Conservation (phyloP, 2,329 filamentous ascomycete genomes). For the Phaeosphaeria sp. region DNA sequence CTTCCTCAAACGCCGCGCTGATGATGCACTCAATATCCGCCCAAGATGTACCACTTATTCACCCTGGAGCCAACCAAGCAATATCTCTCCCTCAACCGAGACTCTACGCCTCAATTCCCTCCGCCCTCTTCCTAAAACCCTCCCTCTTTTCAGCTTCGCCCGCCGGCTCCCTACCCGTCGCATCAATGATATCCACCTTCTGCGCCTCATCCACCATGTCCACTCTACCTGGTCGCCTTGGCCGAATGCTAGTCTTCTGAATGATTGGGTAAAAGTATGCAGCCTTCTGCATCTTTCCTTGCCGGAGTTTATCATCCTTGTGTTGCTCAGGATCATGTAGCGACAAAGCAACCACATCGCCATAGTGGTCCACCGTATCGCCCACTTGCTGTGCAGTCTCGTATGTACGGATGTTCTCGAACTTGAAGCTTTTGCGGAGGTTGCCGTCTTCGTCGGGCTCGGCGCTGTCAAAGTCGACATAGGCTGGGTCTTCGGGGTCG, state of each 20-base stretch:
- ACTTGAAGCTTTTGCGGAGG: conserved; percentile 60
- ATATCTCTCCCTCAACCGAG: background rate
- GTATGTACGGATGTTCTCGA: conserved; percentile 65
- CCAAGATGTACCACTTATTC: background rate
- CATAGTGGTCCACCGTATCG: conserved; percentile 59
- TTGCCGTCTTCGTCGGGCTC: conserved; percentile 53
- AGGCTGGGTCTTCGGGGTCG: conserved; percentile 40
- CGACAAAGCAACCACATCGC: conserved; percentile 63
- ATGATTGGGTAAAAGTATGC: conserved; percentile 69
- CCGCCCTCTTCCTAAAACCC: conserved; percentile 53
- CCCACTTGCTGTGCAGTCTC: conserved; percentile 63
- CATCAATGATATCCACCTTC: conserved; percentile 60
- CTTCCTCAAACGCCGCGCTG: conserved; percentile 7
- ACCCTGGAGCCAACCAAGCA: background rate
- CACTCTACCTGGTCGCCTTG: conserved; percentile 51
- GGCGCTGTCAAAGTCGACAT: conserved; percentile 39
- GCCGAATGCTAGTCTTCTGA: conserved; percentile 60
- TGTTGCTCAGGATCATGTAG: conserved; percentile 61
- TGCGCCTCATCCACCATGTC: conserved; percentile 52
- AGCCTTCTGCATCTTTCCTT: conserved; percentile 53
- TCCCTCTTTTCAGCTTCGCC: conserved; percentile 57
- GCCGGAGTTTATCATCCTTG: conserved; percentile 42
- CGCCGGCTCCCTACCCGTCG: conserved; percentile 59
- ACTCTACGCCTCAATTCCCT: conserved; percentile 35
- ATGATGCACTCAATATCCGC: conserved; percentile 3